A percentile compares a stretch with the other conserved stretches of the same genome.
Conservation (phyloP, 2,329 filamentous ascomycete genomes). For the Pyrenochaeta sp. region DNA sequence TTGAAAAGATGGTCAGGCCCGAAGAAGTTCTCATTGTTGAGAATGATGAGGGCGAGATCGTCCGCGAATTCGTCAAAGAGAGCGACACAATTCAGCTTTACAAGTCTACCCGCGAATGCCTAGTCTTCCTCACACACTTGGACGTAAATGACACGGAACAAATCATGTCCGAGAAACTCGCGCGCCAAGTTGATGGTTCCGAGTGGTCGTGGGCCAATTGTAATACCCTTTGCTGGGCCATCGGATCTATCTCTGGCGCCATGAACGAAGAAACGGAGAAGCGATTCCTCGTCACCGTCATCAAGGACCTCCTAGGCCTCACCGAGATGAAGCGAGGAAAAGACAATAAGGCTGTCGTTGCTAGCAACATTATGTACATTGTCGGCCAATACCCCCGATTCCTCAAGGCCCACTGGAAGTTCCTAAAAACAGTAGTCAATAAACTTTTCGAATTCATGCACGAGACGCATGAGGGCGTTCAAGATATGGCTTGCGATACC, state of each 20-base stretch:
- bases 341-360: constrained; percentile 98
- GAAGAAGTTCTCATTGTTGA: constrained; percentile 99
- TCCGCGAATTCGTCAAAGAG: constrained; percentile 98
- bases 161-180: constrained; percentile 99
- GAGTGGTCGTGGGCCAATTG: constrained; percentile 99
- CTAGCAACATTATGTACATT: constrained; percentile 99
- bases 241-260: constrained; percentile 95
- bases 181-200: constrained; percentile 89
- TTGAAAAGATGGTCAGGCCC: constrained; percentile 98
- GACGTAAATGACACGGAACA: constrained; percentile 97
- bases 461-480: constrained; percentile 97
- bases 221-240: constrained; percentile 99
- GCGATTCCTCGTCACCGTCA: constrained; percentile 96
- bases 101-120: constrained; percentile 96
- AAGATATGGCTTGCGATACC: constrained; percentile 99
- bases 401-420: constrained; percentile 99
- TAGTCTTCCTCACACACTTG: constrained; percentile 96
- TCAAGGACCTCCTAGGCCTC: constrained; percentile 94
- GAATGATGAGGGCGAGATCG: constrained; percentile 98
- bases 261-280: constrained; percentile 99
- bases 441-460: constrained; percentile 99
- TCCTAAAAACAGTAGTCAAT: constrained; percentile 98
- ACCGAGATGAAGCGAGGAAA: constrained; percentile 99
- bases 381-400: constrained; percentile 98
- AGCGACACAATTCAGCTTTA: constrained; percentile 99